Evolutionary conservation across 345 rosid genomes (phyloP), one percentile per base, ranked within the genome.

Genomic region (Hibiscus tridactylites): DNA sequence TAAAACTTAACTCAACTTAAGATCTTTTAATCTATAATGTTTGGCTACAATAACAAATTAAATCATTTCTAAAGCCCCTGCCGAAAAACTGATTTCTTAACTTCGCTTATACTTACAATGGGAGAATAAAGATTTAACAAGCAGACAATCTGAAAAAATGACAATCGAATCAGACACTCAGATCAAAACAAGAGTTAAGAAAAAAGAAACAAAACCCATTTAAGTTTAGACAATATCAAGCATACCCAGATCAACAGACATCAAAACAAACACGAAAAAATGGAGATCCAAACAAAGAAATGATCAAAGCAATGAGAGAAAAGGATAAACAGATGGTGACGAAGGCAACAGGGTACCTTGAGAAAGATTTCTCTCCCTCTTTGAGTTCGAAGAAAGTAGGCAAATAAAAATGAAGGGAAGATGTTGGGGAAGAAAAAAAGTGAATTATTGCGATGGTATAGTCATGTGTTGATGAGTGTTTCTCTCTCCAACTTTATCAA

Each of bases 381-480:
- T 44, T 39, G 44, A 39, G 44, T 39, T 39, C 9, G 44, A 39
- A 39, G 44, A 39, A 52, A 21, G 70, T 42, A 35, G 83, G 76
- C 75, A 73, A 62, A 24, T 17, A 19, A 72, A 65, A 64, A 52
- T 58, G 44, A 26, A 61, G 16, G 16, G 62, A 59, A 21, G 60
- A 44, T 29, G 42, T 5, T 39, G 11, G 29, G 35, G 50, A 74
- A 68, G 61, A 19, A 74, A 78, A 76, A 54, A 21, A n/a, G 71
- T 71, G 83, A 80, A 77, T 82, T 61, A 81, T 84, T 79, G 87
- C 73, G 21, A 26, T 69, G 57, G 63, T 28, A 16, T 24, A 12
- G 33, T 29, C 62, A 59, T 59, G 71, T 29, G 26, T 49, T 68
- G 71, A 28, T 77, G 73, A 11, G 73, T 24, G 57, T 47, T 73